Evolutionary conservation across 495 filamentous ascomycete genomes (phyloP).

Genomic region (Podospora pseudoanserina): DNA sequence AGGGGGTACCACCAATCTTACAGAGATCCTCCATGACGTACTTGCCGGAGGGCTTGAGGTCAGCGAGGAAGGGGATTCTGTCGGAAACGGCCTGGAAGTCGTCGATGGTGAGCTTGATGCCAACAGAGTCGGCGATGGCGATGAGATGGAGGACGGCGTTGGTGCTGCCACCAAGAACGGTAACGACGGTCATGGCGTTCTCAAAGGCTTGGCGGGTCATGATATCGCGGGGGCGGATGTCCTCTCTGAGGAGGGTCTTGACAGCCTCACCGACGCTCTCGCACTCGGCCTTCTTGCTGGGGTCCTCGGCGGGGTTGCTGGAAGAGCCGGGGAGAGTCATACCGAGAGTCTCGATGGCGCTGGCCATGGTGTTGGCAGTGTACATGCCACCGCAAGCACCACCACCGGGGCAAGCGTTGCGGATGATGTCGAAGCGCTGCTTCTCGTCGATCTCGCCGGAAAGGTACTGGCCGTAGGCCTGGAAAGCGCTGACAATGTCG

Average conservation of each 20-base stretch:
- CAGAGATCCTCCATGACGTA: conserved; percentile 92
- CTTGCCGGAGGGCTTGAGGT: conserved; percentile 95
- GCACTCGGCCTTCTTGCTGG: conserved; percentile 84
- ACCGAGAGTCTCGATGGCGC: conserved; percentile 93
- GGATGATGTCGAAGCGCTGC: conserved; percentile 88
- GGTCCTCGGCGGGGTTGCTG: conserved; percentile 84
- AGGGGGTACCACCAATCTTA: conserved; percentile 86
- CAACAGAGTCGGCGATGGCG: conserved; percentile 91
- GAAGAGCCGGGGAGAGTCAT: conserved; percentile 94
- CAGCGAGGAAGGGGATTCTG: conserved; percentile 86
- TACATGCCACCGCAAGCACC: conserved; percentile 99
- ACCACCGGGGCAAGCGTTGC: conserved; percentile 86
- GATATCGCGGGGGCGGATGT: conserved; percentile 86
- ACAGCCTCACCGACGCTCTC: conserved; percentile 79
- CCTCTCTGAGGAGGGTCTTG: conserved; percentile 77
- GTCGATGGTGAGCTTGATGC: conserved; percentile 89
- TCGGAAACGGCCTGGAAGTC: conserved; percentile 96
- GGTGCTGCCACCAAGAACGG: conserved; percentile 92
- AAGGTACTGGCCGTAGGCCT: conserved; percentile 94
- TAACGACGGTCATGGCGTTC: conserved; percentile 93
- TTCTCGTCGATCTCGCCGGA: conserved; percentile 87
- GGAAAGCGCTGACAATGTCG: conserved; percentile 96
- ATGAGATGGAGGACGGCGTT: conserved; percentile 97
- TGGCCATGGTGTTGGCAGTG: conserved; percentile 98
- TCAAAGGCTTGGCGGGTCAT: conserved; percentile 90